Evolutionary conservation across 352 stramenopile genomes (phyloP), one percentile per base, ranked within the genome.

Genomic region (Phytophthora sp.): DNA sequence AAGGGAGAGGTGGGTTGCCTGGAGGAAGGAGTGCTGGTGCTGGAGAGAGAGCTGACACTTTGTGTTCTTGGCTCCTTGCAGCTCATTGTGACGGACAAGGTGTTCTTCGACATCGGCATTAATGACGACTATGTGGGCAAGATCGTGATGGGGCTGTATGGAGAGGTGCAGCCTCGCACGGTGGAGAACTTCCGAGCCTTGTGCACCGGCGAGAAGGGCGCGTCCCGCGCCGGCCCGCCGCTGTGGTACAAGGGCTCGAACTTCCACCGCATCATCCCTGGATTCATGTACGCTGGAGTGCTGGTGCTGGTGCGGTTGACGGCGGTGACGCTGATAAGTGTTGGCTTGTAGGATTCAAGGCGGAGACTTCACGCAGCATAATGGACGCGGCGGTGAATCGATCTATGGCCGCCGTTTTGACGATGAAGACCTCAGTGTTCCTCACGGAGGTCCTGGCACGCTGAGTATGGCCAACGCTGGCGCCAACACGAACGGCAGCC

Each of bases 231-330:
- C 4, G 96, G 96, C n/a, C 99, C 98, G 65, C 79, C 92, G 18
- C 77, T 99, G 9, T 94, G 98, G 79, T 99, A 96, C 82, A 99
- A 99, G 70, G 94, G 69, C 54, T 79, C 77, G 30, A 72, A 61
- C 1, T 99, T 99, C 79, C 97, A 99, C 80, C 87, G 97, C 38
- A 97, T 99, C 35, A 99, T 99, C 69, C 96, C 91, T 2, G 83
- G 94, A 37, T 97, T 97, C 73, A 97, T 96, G 92, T 94, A 80
- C 27, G 85, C 3, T 37, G 18, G 28, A 39, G 9, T 44, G 12
- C 30, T 34, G 27, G 2, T 13, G 5, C n/a, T 35, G n/a, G n/a
- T n/a, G n/a, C n/a, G n/a, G n/a, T 23, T 49, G 32, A 7, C 49
- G 20, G 17, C 30, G 35, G 31, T 49, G 28, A 34, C 27, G 10